Evolutionary conservation across 352 stramenopile genomes (phyloP).

Genomic region (Phytopythium vexans): DNA sequence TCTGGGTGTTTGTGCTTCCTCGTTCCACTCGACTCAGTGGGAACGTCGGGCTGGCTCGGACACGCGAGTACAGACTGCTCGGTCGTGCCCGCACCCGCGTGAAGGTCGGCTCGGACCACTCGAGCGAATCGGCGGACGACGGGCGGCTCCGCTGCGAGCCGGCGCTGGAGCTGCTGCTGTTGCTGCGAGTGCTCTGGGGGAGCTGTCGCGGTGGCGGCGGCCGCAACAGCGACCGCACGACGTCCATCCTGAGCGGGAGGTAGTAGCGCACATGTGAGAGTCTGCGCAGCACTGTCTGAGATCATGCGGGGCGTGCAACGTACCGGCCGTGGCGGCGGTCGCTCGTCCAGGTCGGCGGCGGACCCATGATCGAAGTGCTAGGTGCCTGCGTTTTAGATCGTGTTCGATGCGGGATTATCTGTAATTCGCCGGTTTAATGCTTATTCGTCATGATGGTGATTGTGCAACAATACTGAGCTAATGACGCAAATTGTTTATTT

Average conservation of each 20-base stretch:
- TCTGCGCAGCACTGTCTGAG: background rate
- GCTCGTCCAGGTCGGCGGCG: conserved; percentile 15
- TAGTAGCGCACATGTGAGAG: background rate
- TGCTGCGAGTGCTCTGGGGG: conserved; percentile 2
- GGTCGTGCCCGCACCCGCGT: conserved; percentile 34
- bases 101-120: conserved; percentile 37
- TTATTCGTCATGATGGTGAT: background rate
- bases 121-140: conserved; percentile 2
- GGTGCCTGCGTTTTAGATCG: no score
- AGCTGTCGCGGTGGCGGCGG: conserved; percentile 9
- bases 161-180: background rate
- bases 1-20: background rate
- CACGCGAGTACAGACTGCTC: conserved; percentile 36
- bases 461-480: background rate
- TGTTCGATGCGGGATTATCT: background rate
- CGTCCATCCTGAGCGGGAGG: conserved; percentile 21
- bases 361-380: conserved; percentile 1
- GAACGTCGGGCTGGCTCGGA: conserved; percentile 35
- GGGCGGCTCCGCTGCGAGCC: background rate
- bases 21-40: conserved; percentile 12
- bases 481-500: background rate
- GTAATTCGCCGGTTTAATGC: background rate
- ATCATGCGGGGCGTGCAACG: background rate
- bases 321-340: conserved; percentile 12
- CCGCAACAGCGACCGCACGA: conserved; percentile 19